Conservation (phyloP, 345 rosid genomes). For the Clausena lansium region DNA sequence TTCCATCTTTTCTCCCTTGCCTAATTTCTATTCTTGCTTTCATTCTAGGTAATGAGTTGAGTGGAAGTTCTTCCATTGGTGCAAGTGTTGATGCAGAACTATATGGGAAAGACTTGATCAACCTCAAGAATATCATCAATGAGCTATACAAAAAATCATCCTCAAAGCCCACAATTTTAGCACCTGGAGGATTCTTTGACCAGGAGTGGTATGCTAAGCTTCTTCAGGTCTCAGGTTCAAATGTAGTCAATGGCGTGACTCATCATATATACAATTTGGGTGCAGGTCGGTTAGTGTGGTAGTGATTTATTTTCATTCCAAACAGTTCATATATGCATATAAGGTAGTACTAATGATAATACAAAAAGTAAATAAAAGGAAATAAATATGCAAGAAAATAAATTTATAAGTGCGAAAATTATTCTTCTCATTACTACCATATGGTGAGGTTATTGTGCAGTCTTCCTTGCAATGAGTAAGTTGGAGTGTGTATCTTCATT, state of each 20-base stretch:
- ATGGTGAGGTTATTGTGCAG: not conserved
- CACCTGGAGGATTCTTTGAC: constrained; percentile 96
- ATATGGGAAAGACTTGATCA: constrained; percentile 75
- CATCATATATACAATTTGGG: constrained; percentile 98
- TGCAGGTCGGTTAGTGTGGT: constrained; percentile 43
- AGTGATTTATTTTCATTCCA: not conserved
- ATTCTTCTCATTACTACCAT: not conserved
- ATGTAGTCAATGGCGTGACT: constrained; percentile 55
- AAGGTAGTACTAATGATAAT: not conserved
- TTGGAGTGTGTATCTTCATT: not conserved
- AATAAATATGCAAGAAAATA: not conserved
- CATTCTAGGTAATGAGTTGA: constrained; percentile 77
- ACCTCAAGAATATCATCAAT: constrained; percentile 53
- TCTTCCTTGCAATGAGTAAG: not conserved
- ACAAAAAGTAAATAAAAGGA: not conserved
- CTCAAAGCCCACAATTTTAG: constrained; percentile 61
- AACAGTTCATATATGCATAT: not conserved
- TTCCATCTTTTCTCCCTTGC: constrained; percentile 1
- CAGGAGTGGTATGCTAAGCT: constrained; percentile 66
- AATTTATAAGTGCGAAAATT: not conserved
- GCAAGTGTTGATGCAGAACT: constrained; percentile 75
- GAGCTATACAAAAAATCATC: constrained; percentile 50
- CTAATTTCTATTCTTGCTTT: constrained; percentile 15
- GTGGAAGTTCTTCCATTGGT: constrained; percentile 69
- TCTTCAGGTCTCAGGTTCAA: constrained; percentile 72